Conservation (phyloP, 2,329 filamentous ascomycete species). For the Akanthomyces muscarius region DNA sequence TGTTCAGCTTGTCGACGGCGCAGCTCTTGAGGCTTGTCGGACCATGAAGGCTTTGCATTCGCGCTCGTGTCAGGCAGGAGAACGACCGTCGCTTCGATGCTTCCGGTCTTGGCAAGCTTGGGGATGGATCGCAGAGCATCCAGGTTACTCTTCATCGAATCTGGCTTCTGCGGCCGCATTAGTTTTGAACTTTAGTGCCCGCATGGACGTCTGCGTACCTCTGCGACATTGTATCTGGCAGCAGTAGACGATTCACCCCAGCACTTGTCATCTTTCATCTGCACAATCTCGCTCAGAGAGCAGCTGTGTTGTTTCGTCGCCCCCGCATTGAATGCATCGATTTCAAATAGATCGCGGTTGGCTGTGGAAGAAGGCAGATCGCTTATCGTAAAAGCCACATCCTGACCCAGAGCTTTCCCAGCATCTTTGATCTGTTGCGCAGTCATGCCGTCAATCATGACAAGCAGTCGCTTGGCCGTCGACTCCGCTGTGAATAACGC, state of each 20-base stretch:
- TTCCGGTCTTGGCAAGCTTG: slow-evolving; percentile 43
- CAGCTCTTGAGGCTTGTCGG: slow-evolving; percentile 39
- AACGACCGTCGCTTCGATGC: slow-evolving; percentile 55
- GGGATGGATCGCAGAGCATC: slow-evolving; percentile 42
- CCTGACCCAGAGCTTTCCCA: slow-evolving; percentile 32
- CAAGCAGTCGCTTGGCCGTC: slow-evolving; percentile 49
- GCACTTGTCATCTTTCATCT: slow-evolving; percentile 41
- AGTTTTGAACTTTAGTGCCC: slow-evolving; percentile 19
- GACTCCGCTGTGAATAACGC: slow-evolving; percentile 44
- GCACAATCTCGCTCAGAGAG: slow-evolving; percentile 36
- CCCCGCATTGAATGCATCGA: slow-evolving; percentile 39
- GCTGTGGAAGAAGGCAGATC: slow-evolving; percentile 42
- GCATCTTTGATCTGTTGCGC: slow-evolving; percentile 42
- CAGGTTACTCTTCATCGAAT: slow-evolving; percentile 31
- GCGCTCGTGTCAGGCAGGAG: slow-evolving; percentile 48
- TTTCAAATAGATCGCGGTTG: slow-evolving; percentile 39
- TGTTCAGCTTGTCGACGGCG: slow-evolving; percentile 47
- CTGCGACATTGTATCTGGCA: slow-evolving; percentile 41
- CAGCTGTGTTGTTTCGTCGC: slow-evolving; percentile 36
- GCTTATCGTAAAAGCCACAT: slow-evolving; percentile 46
- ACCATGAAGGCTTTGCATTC: slow-evolving; percentile 37
- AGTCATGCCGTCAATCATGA: slow-evolving; percentile 56
- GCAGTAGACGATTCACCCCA: slow-evolving; percentile 42
- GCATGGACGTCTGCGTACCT: slow-evolving; percentile 31
- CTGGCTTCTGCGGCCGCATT: slow-evolving; percentile 33